phyloP scores from a whole-genome alignment of 1,139 yeast species.

The Ashbya aceris region DNA sequence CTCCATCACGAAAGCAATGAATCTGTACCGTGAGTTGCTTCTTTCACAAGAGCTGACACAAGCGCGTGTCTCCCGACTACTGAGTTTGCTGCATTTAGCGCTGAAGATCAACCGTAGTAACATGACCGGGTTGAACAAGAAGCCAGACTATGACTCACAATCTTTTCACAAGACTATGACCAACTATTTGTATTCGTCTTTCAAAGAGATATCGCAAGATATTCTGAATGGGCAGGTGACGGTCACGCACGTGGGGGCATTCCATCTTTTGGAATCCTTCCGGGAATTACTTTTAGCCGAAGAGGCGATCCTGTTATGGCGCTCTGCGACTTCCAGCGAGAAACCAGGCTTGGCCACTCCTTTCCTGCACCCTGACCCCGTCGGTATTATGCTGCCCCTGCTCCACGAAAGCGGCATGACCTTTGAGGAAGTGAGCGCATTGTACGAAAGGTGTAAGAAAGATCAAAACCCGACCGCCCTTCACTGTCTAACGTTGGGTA shows the following conservation, averaged over 20 bases:
- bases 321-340: slow-evolving; percentile 33
- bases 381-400: slow-evolving; percentile 64
- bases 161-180: slow-evolving; percentile 43
- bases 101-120: slow-evolving; percentile 43
- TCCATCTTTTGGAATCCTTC: slow-evolving; percentile 50
- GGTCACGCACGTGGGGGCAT: slow-evolving; percentile 44
- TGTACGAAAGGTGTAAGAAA: slow-evolving; percentile 37
- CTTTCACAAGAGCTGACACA: slow-evolving; percentile 38
- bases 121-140: slow-evolving; percentile 40
- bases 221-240: slow-evolving; percentile 33
- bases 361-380: slow-evolving; percentile 45
- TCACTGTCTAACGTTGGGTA: slow-evolving; percentile 47
- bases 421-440: slow-evolving; percentile 48
- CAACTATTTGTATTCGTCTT: slow-evolving; percentile 36
- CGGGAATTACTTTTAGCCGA: slow-evolving; percentile 43
- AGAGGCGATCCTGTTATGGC: slow-evolving; percentile 49
- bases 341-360: slow-evolving; percentile 25
- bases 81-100: slow-evolving; percentile 41
- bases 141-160: slow-evolving; percentile 46
- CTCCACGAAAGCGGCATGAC: slow-evolving; percentile 53
- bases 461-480: slow-evolving; percentile 26
- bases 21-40: slow-evolving; percentile 36
- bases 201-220: slow-evolving; percentile 43
- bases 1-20: slow-evolving; percentile 39
- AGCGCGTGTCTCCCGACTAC: slow-evolving; percentile 37